A percentile compares a stretch with the other conserved stretches of the same genome.
Conservation (phyloP, 176 grass and related monocot species). For the Themeda triandra region DNA sequence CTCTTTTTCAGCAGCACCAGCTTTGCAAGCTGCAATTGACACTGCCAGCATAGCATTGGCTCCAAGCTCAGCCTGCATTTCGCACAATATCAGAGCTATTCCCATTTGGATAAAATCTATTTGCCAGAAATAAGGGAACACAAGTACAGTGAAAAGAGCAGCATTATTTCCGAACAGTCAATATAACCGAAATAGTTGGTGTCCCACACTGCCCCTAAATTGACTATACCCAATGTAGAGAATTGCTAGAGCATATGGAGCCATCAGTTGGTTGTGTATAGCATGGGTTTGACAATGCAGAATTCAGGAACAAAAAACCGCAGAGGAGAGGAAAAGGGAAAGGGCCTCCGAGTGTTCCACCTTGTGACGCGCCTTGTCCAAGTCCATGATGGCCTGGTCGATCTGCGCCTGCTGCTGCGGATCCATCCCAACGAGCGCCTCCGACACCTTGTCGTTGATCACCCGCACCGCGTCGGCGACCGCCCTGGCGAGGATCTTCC, state of each 20-base stretch:
- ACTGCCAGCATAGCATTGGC: slow-evolving; percentile 91
- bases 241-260: slow-evolving; percentile 3
- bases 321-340: neutral
- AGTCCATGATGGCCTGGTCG: slow-evolving; percentile 97
- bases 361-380: slow-evolving; percentile 94
- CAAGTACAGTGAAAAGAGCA: neutral
- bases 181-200: neutral
- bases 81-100: slow-evolving; percentile 4
- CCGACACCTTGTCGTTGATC: slow-evolving; percentile 91
- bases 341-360: slow-evolving; percentile 25
- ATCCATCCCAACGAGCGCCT: slow-evolving; percentile 95
- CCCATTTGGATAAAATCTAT: neutral
- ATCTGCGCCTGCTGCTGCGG: slow-evolving; percentile 89
- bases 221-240: slow-evolving; percentile 1
- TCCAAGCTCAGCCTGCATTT: slow-evolving; percentile 71
- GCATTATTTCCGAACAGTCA: neutral
- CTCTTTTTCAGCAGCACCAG: slow-evolving; percentile 98
- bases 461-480: slow-evolving; percentile 71
- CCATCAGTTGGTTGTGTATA: neutral
- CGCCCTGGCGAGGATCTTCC: slow-evolving; percentile 69
- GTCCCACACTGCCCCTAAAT: neutral
- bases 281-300: slow-evolving; percentile 28
- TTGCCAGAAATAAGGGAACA: neutral
- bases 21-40: slow-evolving; percentile 97
- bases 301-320: slow-evolving; percentile 26